Conservation (phyloP, 352 stramenopile species). For the Phytophthora lateralis region DNA sequence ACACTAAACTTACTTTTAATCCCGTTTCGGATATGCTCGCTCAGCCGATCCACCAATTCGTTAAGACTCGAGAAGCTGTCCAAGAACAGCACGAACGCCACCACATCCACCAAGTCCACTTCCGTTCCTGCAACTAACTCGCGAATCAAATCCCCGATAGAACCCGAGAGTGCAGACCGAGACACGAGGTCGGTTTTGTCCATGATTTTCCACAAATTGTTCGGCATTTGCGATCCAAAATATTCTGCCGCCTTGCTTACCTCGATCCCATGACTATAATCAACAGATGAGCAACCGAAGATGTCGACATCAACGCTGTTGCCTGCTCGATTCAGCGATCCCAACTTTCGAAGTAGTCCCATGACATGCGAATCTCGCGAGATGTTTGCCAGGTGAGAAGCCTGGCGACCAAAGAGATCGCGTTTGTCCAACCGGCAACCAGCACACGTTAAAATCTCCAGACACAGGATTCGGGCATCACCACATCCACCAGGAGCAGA, state of each 20-base stretch:
- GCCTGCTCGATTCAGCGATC: conserved; percentile 23
- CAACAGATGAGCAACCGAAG: conserved; percentile 61
- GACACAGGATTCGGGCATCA: conserved; percentile 45
- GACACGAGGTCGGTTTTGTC: conserved; percentile 15
- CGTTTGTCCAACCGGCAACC: conserved; percentile 53
- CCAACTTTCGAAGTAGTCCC: conserved; percentile 39
- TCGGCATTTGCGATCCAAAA: conserved; percentile 38
- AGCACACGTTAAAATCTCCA: conserved; percentile 58
- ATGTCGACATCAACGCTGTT: conserved; percentile 54
- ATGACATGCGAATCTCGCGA: conserved; percentile 42
- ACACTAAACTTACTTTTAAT: conserved; percentile 44
- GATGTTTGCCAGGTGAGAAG: conserved; percentile 57
- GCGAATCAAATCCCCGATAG: conserved; percentile 45
- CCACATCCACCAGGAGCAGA: conserved; percentile 18
- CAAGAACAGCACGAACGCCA: conserved; percentile 75
- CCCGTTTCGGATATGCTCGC: conserved; percentile 46
- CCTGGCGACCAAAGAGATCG: conserved; percentile 71
- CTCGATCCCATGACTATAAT: conserved; percentile 49
- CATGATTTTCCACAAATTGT: conserved; percentile 35
- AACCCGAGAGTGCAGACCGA: conserved; percentile 13
- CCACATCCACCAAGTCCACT: conserved; percentile 63
- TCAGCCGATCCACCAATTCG: conserved; percentile 62
- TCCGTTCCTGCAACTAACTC: conserved; percentile 39
- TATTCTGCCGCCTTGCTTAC: conserved; percentile 33
- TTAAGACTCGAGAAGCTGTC: conserved; percentile 72